These are phyloP conservation scores for Spathaspora passalidarum DNA, from an alignment of 805 yeast species.

Conservation along the genomic window DNA sequence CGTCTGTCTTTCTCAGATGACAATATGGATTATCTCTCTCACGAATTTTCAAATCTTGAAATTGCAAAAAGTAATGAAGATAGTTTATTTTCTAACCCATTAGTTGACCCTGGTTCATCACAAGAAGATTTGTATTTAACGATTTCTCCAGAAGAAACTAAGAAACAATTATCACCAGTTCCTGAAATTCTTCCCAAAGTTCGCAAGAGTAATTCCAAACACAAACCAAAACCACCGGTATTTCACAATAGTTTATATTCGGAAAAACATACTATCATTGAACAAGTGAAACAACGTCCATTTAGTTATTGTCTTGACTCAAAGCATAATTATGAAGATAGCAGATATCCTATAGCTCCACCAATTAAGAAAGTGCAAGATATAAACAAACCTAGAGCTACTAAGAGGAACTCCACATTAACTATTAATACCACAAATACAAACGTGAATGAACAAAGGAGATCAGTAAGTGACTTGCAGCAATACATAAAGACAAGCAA, in stretches of 20 bases:
- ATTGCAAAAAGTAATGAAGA: conserved; percentile 9
- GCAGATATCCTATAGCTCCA: conserved; percentile 5
- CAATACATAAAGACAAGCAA: background rate
- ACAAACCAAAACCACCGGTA: background rate
- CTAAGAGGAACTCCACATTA: background rate
- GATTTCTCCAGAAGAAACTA: background rate
- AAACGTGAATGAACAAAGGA: no score
- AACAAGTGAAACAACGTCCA: conserved; percentile 23
- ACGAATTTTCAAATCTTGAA: background rate
- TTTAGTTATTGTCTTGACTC: conserved; percentile 25
- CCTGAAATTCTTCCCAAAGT: conserved; percentile 8
- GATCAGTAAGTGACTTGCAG: background rate
- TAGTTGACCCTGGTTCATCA: background rate
- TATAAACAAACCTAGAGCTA: background rate
- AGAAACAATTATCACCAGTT: background rate
- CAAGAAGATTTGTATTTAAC: no score
- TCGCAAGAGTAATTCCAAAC: conserved; percentile 3
- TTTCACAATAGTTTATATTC: background rate
- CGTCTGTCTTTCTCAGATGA: background rate
- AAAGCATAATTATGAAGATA: conserved; percentile 18
- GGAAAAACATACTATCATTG: conserved; percentile 10
- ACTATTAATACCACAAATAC: no score
- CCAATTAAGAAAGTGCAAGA: background rate
- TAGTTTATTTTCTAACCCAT: conserved; percentile 11
- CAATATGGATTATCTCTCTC: background rate